These are phyloP conservation scores for Vaccinium corymbosum DNA, from an alignment of 148 eudicot species.

Conservation along the genomic window DNA sequence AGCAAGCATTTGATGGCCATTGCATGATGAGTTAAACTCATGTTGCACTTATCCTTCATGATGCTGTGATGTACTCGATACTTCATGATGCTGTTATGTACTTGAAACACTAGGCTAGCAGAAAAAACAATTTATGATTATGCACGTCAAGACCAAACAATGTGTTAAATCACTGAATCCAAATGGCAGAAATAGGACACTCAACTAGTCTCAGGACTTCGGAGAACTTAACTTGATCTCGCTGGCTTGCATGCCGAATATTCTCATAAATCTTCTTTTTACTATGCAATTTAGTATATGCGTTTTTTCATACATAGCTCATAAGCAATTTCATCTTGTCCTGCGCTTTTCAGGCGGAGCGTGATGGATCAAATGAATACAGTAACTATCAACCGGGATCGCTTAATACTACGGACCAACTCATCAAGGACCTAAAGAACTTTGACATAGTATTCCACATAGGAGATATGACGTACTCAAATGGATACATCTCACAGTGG, in stretches of 20 bases:
- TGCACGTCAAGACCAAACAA: neutral
- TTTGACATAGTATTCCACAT: slow-evolving; percentile 79
- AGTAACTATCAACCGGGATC: slow-evolving; percentile 77
- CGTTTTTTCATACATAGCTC: neutral
- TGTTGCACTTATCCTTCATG: neutral
- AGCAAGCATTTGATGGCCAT: neutral
- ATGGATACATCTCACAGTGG: slow-evolving; percentile 90
- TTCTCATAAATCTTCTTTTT: neutral
- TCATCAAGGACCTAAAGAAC: slow-evolving; percentile 63
- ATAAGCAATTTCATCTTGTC: neutral
- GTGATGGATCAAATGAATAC: slow-evolving; percentile 81
- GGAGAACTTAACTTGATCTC: neutral
- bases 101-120: neutral
- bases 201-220: neutral
- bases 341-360: slow-evolving; percentile 43
- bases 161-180: neutral
- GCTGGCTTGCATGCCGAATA: neutral
- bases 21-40: neutral
- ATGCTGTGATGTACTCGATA: neutral
- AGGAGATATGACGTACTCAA: slow-evolving; percentile 73
- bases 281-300: neutral
- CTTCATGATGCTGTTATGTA: neutral
- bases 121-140: neutral
- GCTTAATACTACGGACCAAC: slow-evolving; percentile 73
- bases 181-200: slow-evolving; percentile 1